These are phyloP conservation scores for Prunus mira DNA, from an alignment of 306 rosid genomes.

Conservation along the genomic window DNA sequence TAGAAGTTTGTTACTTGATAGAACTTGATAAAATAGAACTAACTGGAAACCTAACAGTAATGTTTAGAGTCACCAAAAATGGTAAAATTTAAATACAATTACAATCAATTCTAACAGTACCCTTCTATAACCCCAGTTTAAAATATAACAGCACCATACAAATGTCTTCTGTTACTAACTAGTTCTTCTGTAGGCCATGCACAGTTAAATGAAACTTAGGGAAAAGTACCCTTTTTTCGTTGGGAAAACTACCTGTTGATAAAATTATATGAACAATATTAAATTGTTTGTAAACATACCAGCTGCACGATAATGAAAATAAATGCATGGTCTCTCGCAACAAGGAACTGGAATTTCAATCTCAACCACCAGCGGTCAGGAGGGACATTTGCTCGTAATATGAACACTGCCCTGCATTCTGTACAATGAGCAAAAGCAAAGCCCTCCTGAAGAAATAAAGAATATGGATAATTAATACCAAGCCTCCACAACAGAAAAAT, in stretches of 20 bases:
- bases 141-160: background rate
- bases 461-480: constrained; percentile 18
- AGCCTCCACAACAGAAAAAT: constrained; percentile 10
- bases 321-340: constrained; percentile 95
- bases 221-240: background rate
- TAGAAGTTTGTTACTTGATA: background rate
- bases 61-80: background rate
- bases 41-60: background rate
- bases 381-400: constrained; percentile 89
- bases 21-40: background rate
- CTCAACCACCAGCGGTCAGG: constrained; percentile 98
- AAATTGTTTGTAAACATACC: constrained; percentile 43
- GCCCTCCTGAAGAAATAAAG: constrained; percentile 69
- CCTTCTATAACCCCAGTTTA: background rate
- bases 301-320: constrained; percentile 87
- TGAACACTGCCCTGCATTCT: constrained; percentile 87
- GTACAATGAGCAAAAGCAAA: constrained; percentile 98
- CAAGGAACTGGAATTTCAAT: constrained; percentile 93
- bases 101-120: background rate
- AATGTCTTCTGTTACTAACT: background rate
- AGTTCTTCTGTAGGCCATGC: background rate
- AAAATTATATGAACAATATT: background rate
- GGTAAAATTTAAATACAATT: background rate
- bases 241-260: constrained; percentile 6
- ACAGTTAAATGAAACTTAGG: background rate